Evolutionary conservation across 2,329 filamentous ascomycete genomes (phyloP).

Genomic region (Penicillium polonicum): DNA sequence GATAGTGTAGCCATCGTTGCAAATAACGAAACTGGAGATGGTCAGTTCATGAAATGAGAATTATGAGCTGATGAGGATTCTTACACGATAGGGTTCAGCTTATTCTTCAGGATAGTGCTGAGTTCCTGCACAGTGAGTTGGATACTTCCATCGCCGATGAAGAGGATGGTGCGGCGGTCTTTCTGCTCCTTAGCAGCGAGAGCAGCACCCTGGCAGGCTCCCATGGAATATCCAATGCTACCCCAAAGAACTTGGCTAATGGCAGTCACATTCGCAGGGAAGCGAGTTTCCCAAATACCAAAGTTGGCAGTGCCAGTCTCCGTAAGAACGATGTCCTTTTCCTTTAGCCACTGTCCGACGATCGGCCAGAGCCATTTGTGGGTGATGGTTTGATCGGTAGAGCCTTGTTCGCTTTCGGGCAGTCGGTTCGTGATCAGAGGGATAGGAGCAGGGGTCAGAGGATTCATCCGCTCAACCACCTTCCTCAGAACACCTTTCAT

Average conservation of each 20-base stretch:
- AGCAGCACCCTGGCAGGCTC: conserved; percentile 66
- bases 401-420: conserved; percentile 32
- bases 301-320: conserved; percentile 89
- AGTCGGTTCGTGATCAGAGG: conserved; percentile 58
- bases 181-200: conserved; percentile 69
- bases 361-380: conserved; percentile 69
- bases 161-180: conserved; percentile 69
- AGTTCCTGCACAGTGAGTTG: conserved; percentile 83
- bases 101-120: conserved; percentile 76
- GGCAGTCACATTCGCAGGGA: conserved; percentile 73
- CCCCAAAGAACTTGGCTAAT: conserved; percentile 77
- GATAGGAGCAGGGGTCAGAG: conserved; percentile 56
- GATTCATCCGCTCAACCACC: conserved; percentile 58
- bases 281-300: conserved; percentile 80
- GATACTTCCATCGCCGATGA: conserved; percentile 86
- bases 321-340: conserved; percentile 75
- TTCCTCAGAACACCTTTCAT: conserved; percentile 80
- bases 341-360: conserved; percentile 68
- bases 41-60: conserved; percentile 35
- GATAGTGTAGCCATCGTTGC: conserved; percentile 86
- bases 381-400: conserved; percentile 42
- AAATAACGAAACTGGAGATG: conserved; percentile 64
- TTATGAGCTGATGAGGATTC: conserved; percentile 27
- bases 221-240: conserved; percentile 65
- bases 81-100: conserved; percentile 73